Conservation (phyloP, 2,329 filamentous ascomycete genomes). For the Ophiosphaerella herpotricha region DNA sequence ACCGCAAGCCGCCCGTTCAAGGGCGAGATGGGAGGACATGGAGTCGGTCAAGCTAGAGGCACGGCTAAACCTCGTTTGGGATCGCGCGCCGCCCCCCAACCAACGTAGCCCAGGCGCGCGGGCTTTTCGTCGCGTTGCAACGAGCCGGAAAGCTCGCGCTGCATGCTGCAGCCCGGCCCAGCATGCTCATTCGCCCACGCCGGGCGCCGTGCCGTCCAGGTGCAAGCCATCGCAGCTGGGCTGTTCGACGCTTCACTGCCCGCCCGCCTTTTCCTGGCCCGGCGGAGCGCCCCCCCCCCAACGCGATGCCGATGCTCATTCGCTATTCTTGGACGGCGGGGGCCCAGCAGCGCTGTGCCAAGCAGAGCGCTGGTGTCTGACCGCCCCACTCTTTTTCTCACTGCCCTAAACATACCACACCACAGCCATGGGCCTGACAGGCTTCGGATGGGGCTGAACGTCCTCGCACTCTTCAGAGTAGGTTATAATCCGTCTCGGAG, state of each 20-base stretch:
- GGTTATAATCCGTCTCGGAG: conserved; percentile 31
- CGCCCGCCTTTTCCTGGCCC: conserved; percentile 30
- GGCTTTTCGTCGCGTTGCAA: conserved; percentile 14
- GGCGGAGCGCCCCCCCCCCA: conserved; percentile 11
- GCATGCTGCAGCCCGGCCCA: conserved; percentile 7
- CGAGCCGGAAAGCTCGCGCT: conserved; percentile 18
- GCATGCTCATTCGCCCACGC: conserved; percentile 15
- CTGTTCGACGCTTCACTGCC: conserved; percentile 19
- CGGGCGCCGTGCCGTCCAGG: conserved; percentile 16
- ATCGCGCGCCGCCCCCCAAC: conserved; percentile 24
- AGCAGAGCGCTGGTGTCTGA: conserved; percentile 33
- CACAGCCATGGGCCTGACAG: conserved; percentile 26
- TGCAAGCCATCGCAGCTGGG: conserved; percentile 24
- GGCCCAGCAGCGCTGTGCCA: conserved; percentile 36
- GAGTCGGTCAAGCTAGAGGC: conserved; percentile 41
- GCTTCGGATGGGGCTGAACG: conserved; percentile 40
- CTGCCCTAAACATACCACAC: conserved; percentile 39
- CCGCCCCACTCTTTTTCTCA: conserved; percentile 42
- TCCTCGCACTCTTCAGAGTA: conserved; percentile 8
- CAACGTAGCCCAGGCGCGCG: conserved; percentile 21
- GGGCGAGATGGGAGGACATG: conserved; percentile 12
- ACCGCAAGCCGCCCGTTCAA: neutral
- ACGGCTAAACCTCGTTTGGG: conserved; percentile 14
- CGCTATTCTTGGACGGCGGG: conserved; percentile 27
- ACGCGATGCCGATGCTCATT: conserved; percentile 28